Conservation (phyloP, 2,329 filamentous ascomycete genomes). For the Graphilbum sp. region DNA sequence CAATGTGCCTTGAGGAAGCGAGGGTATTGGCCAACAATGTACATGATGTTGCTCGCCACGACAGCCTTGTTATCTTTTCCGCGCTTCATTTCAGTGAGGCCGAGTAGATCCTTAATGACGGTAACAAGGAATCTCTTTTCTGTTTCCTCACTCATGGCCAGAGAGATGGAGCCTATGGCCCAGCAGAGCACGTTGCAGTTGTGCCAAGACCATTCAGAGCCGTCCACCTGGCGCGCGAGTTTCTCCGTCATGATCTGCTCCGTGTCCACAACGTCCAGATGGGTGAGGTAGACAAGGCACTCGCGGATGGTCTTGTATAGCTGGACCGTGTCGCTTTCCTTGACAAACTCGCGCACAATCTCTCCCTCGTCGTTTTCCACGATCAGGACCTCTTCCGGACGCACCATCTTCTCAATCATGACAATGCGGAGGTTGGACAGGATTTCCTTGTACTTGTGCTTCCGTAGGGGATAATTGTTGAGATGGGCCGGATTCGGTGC, state of each 20-base stretch:
- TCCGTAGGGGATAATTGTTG: conserved; percentile 80
- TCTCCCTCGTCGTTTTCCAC: conserved; percentile 99
- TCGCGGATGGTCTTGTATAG: conserved; percentile 98
- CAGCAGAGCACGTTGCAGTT: conserved; percentile 99
- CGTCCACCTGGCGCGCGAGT: conserved; percentile 85
- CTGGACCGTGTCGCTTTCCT: conserved; percentile 97
- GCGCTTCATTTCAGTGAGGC: conserved; percentile 96
- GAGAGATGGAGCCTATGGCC: conserved; percentile 96
- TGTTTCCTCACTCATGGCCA: conserved; percentile 98
- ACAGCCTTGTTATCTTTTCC: conserved; percentile 99
- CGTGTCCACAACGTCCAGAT: conserved; percentile 92
- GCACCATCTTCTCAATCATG: conserved; percentile 99
- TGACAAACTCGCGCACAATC: conserved; percentile 97
- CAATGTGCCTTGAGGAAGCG: conserved; percentile 97
- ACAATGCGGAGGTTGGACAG: conserved; percentile 86
- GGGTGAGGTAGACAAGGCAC: conserved; percentile 91
- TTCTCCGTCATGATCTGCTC: conserved; percentile 99
- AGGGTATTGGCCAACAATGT: conserved; percentile 97
- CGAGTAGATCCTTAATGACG: conserved; percentile 94
- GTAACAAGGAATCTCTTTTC: conserved; percentile 97
- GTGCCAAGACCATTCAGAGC: conserved; percentile 94
- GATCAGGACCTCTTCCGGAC: conserved; percentile 91
- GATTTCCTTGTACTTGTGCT: conserved; percentile 95
- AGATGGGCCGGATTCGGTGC: conserved; percentile 74
- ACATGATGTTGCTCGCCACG: conserved; percentile 99